phyloP scores from a whole-genome alignment of 768 basidiomycete species.

The Boletus coccyginus region DNA sequence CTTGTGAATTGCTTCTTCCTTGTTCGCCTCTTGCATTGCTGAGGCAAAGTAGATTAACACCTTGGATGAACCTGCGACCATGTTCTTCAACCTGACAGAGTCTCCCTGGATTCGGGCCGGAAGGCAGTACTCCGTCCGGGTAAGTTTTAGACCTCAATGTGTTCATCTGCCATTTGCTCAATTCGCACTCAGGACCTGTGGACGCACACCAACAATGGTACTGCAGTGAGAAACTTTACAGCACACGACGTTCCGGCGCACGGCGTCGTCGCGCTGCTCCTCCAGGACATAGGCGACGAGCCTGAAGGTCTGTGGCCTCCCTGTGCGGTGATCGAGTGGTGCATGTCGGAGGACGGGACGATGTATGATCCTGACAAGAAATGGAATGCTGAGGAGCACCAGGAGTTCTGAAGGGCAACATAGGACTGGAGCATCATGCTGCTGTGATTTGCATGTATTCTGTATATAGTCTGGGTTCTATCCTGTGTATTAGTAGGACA shows the following conservation, averaged over 20 bases:
- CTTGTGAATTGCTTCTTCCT: conserved; percentile 38
- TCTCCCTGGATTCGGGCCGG: conserved; percentile 72
- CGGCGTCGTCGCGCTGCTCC: conserved; percentile 64
- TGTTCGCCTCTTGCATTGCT: background rate
- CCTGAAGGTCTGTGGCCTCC: conserved; percentile 55
- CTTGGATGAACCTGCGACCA: conserved; percentile 49
- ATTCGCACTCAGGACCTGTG: conserved; percentile 55
- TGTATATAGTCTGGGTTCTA: background rate
- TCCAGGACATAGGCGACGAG: conserved; percentile 67
- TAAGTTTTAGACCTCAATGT: conserved; percentile 28
- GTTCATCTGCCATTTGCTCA: background rate
- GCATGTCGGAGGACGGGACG: conserved; percentile 58
- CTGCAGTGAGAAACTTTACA: conserved; percentile 57
- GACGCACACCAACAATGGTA: conserved; percentile 70
- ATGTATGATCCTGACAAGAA: conserved; percentile 29
- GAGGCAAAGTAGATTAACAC: conserved; percentile 50
- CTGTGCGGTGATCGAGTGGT: conserved; percentile 57
- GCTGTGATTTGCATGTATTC: background rate
- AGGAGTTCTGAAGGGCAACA: background rate
- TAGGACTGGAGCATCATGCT: background rate
- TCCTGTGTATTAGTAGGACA: background rate
- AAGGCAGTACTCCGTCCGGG: conserved; percentile 61
- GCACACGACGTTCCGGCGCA: conserved; percentile 56
- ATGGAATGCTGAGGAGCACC: conserved; percentile 18
- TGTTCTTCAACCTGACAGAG: conserved; percentile 64